Base-by-base conservation (phyloP, 768 basidiomycete genomes). In the Dendrothele bispora region DNA sequence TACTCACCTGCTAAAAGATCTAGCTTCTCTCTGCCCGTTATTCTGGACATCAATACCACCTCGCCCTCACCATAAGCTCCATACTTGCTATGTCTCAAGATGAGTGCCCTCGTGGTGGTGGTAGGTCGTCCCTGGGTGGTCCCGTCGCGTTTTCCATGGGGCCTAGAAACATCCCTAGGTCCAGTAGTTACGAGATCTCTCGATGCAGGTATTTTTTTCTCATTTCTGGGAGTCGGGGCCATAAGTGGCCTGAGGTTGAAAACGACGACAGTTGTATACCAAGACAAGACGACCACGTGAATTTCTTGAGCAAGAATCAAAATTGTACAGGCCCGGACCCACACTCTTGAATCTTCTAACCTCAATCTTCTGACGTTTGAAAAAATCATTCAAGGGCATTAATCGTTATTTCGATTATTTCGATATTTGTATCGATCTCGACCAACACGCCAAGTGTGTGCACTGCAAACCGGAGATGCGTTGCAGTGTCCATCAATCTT, bases 21-120 rank as follows among this genome's bases (percentile, higher is more conserved):
- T 25, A 92, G 72, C 58, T 91, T 91, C 64, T 91, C 89, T 57
- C 86, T 76, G 1, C 90, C 90, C 40, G 76, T 82, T 52, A 88
- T 77, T 59, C 75, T 86, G 21, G 68, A 76, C 44, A 72, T 69
- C 38, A 78, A 63, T 39, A 83, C 62, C 37, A 89, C 17, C 64
- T 89, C 87, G 15, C 87, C 87, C 5, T 81, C 80, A 34, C 88
- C 88, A 44, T 74, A 75, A 24, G 85, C 73, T 11, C 86, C 88
- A 65, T 84, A 66, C 59, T 88, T 90, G 34, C 84, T 85, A 57
- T 88, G 86, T 53, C 89, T 79, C 53, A 91, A 65, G 46, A 89
- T 62, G 45, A 91, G 74, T 22, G 89, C 88, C 35, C 84, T 81
- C n/a, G 78, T 72, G 1, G 88, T 89, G 2, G 83, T 80, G 0